These are phyloP conservation scores for Powellomyces hirtus DNA, from an alignment of 192 early-diverging fungal species.

Conservation along the genomic window DNA sequence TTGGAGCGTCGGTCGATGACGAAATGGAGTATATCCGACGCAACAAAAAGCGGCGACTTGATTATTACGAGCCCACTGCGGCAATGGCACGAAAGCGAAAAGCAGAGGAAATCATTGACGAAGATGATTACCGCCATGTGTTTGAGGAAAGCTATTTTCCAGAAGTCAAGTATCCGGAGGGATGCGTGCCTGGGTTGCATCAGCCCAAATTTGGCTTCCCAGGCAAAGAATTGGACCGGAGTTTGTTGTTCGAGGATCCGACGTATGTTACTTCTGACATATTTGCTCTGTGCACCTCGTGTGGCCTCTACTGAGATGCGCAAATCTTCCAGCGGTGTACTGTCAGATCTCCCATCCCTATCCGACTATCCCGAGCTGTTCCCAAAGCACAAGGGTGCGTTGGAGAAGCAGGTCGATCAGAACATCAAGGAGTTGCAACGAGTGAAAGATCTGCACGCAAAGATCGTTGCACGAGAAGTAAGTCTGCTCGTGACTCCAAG, in stretches of 20 bases:
- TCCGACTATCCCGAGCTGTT: constrained; percentile 35
- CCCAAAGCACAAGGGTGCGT: constrained; percentile 13
- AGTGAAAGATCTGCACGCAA: constrained; percentile 59
- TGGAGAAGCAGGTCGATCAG: constrained; percentile 21
- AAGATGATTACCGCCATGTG: constrained; percentile 42
- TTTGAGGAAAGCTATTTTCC: constrained; percentile 21
- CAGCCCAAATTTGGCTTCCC: background rate
- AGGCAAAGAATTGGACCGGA: background rate
- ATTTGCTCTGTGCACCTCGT: background rate
- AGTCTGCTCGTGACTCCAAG: background rate
- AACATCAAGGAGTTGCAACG: constrained; percentile 52
- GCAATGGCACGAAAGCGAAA: background rate
- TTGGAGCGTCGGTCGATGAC: constrained; percentile 14
- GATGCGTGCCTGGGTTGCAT: constrained; percentile 10
- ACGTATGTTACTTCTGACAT: background rate
- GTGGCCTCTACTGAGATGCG: background rate
- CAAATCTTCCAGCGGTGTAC: background rate
- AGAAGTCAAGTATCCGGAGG: constrained; percentile 18
- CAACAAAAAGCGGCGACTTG: constrained; percentile 34
- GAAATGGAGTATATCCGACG: constrained; percentile 16
- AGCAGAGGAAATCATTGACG: constrained; percentile 22
- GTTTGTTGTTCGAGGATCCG: constrained; percentile 17
- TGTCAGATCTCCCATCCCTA: constrained; percentile 20
- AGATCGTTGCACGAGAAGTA: constrained; percentile 55
- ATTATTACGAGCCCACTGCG: background rate